phyloP scores from a whole-genome alignment of 305 asterid genomes.

The Fraxinus angustifolia region DNA sequence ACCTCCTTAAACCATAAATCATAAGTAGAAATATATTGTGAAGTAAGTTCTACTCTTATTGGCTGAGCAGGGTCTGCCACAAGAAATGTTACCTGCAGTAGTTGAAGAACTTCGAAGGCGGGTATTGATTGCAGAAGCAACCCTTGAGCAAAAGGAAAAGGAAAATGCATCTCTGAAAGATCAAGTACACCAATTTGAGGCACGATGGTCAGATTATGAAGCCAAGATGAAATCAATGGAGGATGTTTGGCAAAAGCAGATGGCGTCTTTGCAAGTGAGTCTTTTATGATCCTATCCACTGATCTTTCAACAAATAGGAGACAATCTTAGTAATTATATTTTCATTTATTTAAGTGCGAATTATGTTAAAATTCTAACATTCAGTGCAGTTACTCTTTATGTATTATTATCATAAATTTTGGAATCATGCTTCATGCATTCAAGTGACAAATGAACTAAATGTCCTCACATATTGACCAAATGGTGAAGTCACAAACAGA shows the following conservation, averaged over 20 bases:
- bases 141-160: slow-evolving; percentile 61
- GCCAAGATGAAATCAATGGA: slow-evolving; percentile 84
- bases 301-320: background rate
- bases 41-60: slow-evolving; percentile 20
- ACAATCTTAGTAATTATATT: background rate
- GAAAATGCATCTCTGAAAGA: slow-evolving; percentile 69
- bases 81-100: slow-evolving; percentile 46
- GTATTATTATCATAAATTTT: background rate
- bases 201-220: slow-evolving; percentile 73
- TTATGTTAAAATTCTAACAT: background rate
- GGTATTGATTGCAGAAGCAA: slow-evolving; percentile 46
- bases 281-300: background rate
- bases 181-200: slow-evolving; percentile 61
- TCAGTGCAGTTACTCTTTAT: background rate
- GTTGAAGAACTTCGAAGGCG: slow-evolving; percentile 71
- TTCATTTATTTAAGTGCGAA: background rate
- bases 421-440: background rate
- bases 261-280: slow-evolving; percentile 77
- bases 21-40: background rate
- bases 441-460: background rate
- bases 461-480: background rate
- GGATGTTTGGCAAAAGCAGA: slow-evolving; percentile 91
- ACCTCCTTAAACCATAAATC: background rate
- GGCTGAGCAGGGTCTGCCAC: slow-evolving; percentile 52
- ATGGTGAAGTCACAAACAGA: background rate